Base-by-base conservation (phyloP, 192 early-diverging fungal genomes). In the Thoreauomyces humboldtii region DNA sequence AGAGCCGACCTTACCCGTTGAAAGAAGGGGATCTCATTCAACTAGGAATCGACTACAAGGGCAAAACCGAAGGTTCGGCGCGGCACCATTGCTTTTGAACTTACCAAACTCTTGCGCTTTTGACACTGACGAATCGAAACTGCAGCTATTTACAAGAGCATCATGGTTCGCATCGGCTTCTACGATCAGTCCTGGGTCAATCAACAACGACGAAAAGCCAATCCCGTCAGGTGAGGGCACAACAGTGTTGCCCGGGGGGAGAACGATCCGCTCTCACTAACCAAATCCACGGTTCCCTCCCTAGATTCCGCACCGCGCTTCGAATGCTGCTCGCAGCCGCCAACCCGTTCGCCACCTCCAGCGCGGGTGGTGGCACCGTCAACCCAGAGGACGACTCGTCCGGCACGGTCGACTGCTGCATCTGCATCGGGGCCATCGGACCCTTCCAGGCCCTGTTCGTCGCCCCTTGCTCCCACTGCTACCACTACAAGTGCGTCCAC, bases 1-100 rank as follows among this genome's bases (percentile, higher is more conserved):
- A 94, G 72, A 92, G 89, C 37, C 71, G 82, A 42, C 87, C 94
- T 6, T 88, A 87, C 52, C 81, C 78, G 35, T 71, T 98, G 54
- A 81, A 81, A 50, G 78, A 84, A 62, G 81, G 80, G 31, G 82
- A 84, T 59, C 52, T 79, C 15, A 53, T 84, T 17, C 78, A 82
- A 57, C 73, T 84, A 63, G 82, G 82, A 17, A 67, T 84, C 32
- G 82, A 84, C 60, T 84, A 81, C 66, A 81, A 84, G 57, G 78
- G 76, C n/a, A 82, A 82, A 52, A 22, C 68, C 4, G 76, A 84
- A 31, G 78, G 79, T 77, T 59, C n/a, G n/a, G n/a, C n/a, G n/a
- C n/a, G n/a, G n/a, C n/a, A n/a, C n/a, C n/a, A n/a, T n/a, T n/a
- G n/a, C n/a, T n/a, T n/a, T n/a, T n/a, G n/a, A n/a, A n/a, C 43